Evolutionary conservation across 1,284 basidiomycete species (phyloP).

Genomic region (Puccinia coronata): DNA sequence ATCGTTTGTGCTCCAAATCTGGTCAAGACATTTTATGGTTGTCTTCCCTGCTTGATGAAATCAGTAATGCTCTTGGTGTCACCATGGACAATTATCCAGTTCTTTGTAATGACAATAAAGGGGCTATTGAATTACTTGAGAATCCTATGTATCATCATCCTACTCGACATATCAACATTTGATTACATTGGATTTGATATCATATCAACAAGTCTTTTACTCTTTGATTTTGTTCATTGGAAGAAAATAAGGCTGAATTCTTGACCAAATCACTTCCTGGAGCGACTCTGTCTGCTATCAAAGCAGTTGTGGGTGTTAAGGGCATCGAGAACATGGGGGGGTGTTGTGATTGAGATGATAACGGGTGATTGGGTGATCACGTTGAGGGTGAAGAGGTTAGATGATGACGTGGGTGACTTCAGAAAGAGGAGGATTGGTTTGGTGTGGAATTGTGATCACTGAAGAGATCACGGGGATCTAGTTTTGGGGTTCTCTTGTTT

Average conservation of each 20-base stretch:
- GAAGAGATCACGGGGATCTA: too few relatives aligned
- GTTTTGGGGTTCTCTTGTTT: too few relatives aligned
- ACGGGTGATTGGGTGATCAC: too few relatives aligned
- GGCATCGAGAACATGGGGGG: not conserved
- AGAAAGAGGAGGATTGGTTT: too few relatives aligned
- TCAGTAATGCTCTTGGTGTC: not conserved
- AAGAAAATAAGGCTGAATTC: not conserved
- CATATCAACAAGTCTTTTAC: not conserved
- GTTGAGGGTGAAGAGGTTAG: too few relatives aligned
- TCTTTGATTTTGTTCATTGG: not conserved
- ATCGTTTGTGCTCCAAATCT: not conserved
- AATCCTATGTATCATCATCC: not conserved
- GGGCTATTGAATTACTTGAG: not conserved
- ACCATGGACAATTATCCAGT: not conserved
- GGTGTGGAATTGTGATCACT: too few relatives aligned
- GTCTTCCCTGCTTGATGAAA: not conserved
- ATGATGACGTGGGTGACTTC: too few relatives aligned
- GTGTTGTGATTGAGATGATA: slow-evolving; percentile 6
- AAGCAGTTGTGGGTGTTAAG: not conserved
- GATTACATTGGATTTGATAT: not conserved
- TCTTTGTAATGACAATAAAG: not conserved
- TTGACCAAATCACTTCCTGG: not conserved
- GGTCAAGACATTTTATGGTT: slow-evolving; percentile 1
- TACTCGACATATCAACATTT: not conserved
- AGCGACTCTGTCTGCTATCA: not conserved